phyloP scores from a whole-genome alignment of 1,284 basidiomycete genomes.

The Ceratobasidium sp. region DNA sequence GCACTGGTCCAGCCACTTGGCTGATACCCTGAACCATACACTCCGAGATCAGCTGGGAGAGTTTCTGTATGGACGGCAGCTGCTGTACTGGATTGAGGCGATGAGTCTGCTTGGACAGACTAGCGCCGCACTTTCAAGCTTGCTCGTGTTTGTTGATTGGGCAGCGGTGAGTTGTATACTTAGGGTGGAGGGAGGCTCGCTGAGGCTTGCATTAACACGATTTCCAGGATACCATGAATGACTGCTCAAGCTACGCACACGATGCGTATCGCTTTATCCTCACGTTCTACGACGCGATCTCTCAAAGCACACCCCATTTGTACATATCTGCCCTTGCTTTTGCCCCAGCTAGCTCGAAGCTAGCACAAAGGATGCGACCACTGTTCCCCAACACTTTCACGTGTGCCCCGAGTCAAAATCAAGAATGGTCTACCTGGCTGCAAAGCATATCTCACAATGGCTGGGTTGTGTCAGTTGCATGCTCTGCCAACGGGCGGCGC shows the following conservation, averaged over 20 bases:
- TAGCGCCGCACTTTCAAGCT: not conserved
- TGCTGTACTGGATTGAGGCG: slow-evolving; percentile 38
- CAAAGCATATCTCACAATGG: not conserved
- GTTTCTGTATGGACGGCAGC: slow-evolving; percentile 6
- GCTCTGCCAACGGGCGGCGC: not conserved
- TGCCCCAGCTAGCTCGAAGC: slow-evolving; percentile 8
- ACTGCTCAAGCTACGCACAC: not conserved
- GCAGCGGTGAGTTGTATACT: not conserved
- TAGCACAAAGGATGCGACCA: not conserved
- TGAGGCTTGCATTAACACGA: too few relatives aligned
- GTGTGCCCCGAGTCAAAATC: not conserved
- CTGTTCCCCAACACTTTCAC: slow-evolving; percentile 3
- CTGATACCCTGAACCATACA: not conserved
- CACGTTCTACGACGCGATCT: slow-evolving; percentile 27
- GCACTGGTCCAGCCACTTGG: slow-evolving; percentile 13
- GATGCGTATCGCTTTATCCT: slow-evolving; percentile 27
- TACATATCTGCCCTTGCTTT: slow-evolving; percentile 40
- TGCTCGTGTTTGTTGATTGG: not conserved
- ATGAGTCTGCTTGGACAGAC: slow-evolving; percentile 29
- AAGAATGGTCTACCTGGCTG: not conserved
- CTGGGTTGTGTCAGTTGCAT: slow-evolving; percentile 36
- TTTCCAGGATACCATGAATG: not conserved
- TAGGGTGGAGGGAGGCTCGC: not conserved
- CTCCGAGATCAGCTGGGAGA: not conserved
- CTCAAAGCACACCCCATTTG: slow-evolving; percentile 21